Base-by-base conservation (phyloP, 2,329 filamentous ascomycete species). In the Colletotrichum tropicale region DNA sequence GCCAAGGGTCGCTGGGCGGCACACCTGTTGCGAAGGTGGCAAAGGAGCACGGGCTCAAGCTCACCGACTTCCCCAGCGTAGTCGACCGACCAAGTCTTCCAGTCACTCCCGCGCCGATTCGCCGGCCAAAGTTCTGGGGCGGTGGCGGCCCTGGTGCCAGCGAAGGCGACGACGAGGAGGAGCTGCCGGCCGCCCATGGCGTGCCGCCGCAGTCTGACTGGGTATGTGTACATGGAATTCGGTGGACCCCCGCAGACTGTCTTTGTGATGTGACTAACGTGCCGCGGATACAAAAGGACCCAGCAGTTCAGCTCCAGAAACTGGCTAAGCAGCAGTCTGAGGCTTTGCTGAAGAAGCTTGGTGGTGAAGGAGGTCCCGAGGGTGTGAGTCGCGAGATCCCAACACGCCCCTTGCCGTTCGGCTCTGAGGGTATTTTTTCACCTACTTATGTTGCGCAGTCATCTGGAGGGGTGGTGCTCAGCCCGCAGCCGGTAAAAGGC, bases 171-270 rank as follows among this genome's bases (percentile, higher is more conserved):
- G 87, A 91, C 66, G 85, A 87, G 77, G 89, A 89, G 77, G 88
- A 89, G 81, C 88, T 98, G 79, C 95, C 95, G 77, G 88, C 88
- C 78, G 96, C 96, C 66, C 91, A 95, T 83, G 96, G 95, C 67
- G 96, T 98, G 78, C 96, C 96, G 77, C 89, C 92, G 84, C 96
- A 98, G 89, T 90, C 92, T 83, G 95, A 98, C 85, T 98, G 96
- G 96, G 96, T 98, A 95, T 94, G 95, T 95, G 89, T 89, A 85
- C 89, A 91, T 82, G 89, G 89, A 77, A 83, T 82, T 77, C 80
- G 81, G 78, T 91, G 88, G 86, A 82, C 80, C 76, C 87, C 86
- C 77, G 83, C 85, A 81, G 89, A 90, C 83, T 91, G 89, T 84
- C 85, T 87, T 80, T 91, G 89, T 84, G 86, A 88, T 79, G 82